These are phyloP conservation scores for Parachaetomium inaequale DNA, from an alignment of 495 filamentous ascomycete species.

Conservation along the genomic window DNA sequence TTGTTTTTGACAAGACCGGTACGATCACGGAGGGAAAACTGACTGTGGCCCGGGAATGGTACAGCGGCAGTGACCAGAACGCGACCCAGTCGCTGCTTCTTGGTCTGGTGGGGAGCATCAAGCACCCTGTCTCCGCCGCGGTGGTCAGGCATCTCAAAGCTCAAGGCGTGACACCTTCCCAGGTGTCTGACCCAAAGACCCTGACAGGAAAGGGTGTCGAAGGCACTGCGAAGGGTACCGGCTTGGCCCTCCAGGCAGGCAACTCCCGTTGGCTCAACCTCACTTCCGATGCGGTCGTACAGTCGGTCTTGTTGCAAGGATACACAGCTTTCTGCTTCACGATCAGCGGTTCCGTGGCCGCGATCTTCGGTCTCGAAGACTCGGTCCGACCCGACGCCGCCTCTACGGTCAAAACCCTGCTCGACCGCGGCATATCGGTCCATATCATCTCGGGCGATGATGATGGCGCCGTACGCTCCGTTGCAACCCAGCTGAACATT, in stretches of 20 bases:
- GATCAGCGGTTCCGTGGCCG: background rate
- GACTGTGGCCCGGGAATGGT: background rate
- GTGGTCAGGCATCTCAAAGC: background rate
- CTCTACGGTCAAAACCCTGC: background rate
- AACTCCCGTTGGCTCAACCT: constrained; percentile 1
- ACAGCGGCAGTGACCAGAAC: background rate
- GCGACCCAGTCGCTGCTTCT: background rate
- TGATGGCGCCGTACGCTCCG: background rate
- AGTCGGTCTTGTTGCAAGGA: background rate
- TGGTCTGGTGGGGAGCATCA: background rate
- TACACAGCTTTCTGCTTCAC: constrained; percentile 3
- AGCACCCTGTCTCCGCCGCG: background rate
- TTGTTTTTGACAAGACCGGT: constrained; percentile 7
- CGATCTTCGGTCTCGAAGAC: background rate
- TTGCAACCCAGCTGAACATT: background rate
- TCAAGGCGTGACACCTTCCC: background rate
- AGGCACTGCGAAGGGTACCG: background rate
- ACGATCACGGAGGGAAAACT: background rate
- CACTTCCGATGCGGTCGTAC: background rate
- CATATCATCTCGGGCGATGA: constrained; percentile 7
- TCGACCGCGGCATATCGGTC: background rate
- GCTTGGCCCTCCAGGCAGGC: background rate
- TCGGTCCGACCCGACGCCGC: background rate
- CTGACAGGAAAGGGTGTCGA: background rate
- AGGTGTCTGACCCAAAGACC: background rate